Base-by-base conservation (phyloP, 1,284 basidiomycete genomes). In the Caloboletus inedulis region DNA sequence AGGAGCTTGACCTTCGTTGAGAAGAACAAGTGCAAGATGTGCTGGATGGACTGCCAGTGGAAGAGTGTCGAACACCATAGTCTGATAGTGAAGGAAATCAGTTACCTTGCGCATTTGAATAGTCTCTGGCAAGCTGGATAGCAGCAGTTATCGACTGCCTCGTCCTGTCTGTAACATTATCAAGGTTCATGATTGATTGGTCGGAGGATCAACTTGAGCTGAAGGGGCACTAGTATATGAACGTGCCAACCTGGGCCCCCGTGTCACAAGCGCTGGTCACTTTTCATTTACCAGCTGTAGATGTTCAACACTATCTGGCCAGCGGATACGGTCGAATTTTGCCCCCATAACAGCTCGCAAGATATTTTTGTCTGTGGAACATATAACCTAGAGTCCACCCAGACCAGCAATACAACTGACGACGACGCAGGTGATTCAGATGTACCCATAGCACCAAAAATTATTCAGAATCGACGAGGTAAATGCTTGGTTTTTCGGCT, bases 251-350 rank as follows among this genome's bases (percentile, higher is more conserved):
- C n/a, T n/a, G n/a, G n/a, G n/a, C 7, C 36, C 12, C 13, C 27
- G 9, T 37, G 43, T 44, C 43, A 44, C 43, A 25, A n/a, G n/a
- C n/a, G n/a, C n/a, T n/a, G n/a, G 43, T 13, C 36, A 46, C 44
- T 1, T 23, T 9, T 14, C 31, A 23, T 37, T 12, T 2, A 27
- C 37, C 4, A 41, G 33, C 21, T 13, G 4, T 10, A 45, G 25
- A 46, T 50, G 55, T 75, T 85, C 62, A 85, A 94, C 69, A 96
- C 94, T 0, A 71, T 75, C 14, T 88, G 82, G 65, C 92, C 92
- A 8, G 94, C 94, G n/a, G 93, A 95, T 69, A 84, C 88, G 16
- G 79, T 92, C 52, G 94, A 97, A 64, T 96, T 93, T 68, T 94
- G 91, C 62, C 93, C 92, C 13, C 78, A 80, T 54, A 74, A 76